These are phyloP conservation scores for Penicillium arizonense DNA, from an alignment of 495 filamentous ascomycete species.

Conservation along the genomic window DNA sequence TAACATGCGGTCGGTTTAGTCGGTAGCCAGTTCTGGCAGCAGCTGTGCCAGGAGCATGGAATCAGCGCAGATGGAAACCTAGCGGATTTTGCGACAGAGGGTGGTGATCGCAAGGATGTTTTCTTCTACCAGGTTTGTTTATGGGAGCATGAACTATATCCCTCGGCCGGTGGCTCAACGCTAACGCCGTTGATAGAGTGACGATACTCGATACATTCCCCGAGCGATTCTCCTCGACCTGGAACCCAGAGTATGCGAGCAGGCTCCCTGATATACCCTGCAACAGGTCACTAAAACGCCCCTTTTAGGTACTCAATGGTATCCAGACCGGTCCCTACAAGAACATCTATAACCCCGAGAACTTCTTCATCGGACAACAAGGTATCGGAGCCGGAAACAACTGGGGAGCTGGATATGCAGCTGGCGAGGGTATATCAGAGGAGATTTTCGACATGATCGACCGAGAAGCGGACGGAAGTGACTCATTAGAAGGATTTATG, in stretches of 20 bases:
- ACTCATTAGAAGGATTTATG: slow-evolving; percentile 98
- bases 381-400: slow-evolving; percentile 95
- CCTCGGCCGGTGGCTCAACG: neutral
- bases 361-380: slow-evolving; percentile 91
- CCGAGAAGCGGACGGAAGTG: slow-evolving; percentile 95
- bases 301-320: slow-evolving; percentile 75
- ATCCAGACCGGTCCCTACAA: slow-evolving; percentile 92
- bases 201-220: slow-evolving; percentile 97
- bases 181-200: slow-evolving; percentile 52
- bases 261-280: neutral
- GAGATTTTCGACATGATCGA: slow-evolving; percentile 99
- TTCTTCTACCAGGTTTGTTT: slow-evolving; percentile 87
- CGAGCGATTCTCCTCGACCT: slow-evolving; percentile 93
- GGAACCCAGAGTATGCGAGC: slow-evolving; percentile 74
- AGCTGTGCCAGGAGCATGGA: slow-evolving; percentile 94
- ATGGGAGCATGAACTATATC: neutral
- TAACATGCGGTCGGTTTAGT: slow-evolving; percentile 50
- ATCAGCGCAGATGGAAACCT: slow-evolving; percentile 97
- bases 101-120: slow-evolving; percentile 96
- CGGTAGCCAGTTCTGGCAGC: slow-evolving; percentile 94
- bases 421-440: slow-evolving; percentile 89
- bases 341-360: slow-evolving; percentile 99
- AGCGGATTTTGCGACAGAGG: slow-evolving; percentile 93
- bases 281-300: slow-evolving; percentile 1
- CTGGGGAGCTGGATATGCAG: slow-evolving; percentile 93